Percentiles rank a stretch among this genome's conserved stretches.
phyloP scores from a whole-genome alignment of 768 basidiomycete genomes.

The Serpula lacrymans region DNA sequence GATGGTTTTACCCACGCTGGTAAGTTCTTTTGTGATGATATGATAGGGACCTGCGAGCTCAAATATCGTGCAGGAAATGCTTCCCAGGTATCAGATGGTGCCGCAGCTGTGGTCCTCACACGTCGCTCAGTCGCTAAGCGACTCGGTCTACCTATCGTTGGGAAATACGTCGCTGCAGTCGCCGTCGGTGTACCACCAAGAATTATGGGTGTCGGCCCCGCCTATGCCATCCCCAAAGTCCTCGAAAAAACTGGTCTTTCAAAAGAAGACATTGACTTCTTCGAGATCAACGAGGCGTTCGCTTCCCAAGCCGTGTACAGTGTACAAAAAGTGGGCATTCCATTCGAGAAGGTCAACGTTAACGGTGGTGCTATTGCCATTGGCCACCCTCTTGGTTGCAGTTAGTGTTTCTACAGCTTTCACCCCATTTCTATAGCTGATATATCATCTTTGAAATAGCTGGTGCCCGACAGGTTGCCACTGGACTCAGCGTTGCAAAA shows the following conservation, averaged over 20 bases:
- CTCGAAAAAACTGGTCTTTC: slow-evolving; percentile 65
- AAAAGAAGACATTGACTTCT: slow-evolving; percentile 80
- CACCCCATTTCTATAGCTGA: slow-evolving; percentile 6
- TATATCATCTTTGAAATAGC: slow-evolving; percentile 36
- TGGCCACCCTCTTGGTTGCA: slow-evolving; percentile 85
- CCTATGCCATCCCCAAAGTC: slow-evolving; percentile 77
- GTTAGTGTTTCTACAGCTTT: slow-evolving; percentile 39
- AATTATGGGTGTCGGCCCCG: slow-evolving; percentile 92
- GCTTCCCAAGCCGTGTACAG: slow-evolving; percentile 79
- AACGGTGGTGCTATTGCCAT: slow-evolving; percentile 88
- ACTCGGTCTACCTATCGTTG: slow-evolving; percentile 82
- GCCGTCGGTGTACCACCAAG: slow-evolving; percentile 80
- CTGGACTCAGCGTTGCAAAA: slow-evolving; percentile 78
- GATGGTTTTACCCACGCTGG: slow-evolving; percentile 76
- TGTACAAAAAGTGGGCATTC: slow-evolving; percentile 65
- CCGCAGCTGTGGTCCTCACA: slow-evolving; percentile 83
- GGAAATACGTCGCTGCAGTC: slow-evolving; percentile 73
- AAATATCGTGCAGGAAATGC: slow-evolving; percentile 55
- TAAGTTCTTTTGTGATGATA: slow-evolving; percentile 16
- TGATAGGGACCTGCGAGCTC: not conserved
- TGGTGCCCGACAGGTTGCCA: slow-evolving; percentile 85
- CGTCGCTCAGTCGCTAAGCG: slow-evolving; percentile 77
- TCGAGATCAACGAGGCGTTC: slow-evolving; percentile 91
- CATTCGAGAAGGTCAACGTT: slow-evolving; percentile 78
- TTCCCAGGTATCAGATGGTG: slow-evolving; percentile 89